A percentile compares a stretch with the other conserved stretches of the same genome.
These are phyloP conservation scores for Torulaspora globosa DNA, from an alignment of 1,139 yeast species.

Conservation along the genomic window DNA sequence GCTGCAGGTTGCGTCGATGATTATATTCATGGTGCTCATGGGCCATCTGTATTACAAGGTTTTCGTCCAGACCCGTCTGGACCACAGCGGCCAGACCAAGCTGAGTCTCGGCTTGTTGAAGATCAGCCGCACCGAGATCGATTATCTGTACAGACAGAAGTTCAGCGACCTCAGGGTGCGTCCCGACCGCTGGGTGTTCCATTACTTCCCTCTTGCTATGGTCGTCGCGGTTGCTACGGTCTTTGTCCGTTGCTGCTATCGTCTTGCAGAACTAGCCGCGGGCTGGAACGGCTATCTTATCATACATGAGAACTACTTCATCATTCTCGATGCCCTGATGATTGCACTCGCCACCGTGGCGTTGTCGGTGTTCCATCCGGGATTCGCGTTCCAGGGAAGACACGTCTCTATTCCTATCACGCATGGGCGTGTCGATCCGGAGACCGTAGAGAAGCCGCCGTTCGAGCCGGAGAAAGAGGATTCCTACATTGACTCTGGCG, in stretches of 20 bases:
- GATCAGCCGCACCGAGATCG: constrained; percentile 30
- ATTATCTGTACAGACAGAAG: constrained; percentile 28
- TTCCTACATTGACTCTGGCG: background rate
- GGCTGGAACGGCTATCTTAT: constrained; percentile 77
- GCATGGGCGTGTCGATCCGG: constrained; percentile 21
- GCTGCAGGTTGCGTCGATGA: constrained; percentile 72
- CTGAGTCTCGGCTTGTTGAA: constrained; percentile 32
- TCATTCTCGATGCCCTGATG: constrained; percentile 77
- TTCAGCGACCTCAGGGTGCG: constrained; percentile 24
- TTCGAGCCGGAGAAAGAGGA: constrained; percentile 5
- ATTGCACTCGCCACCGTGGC: constrained; percentile 46
- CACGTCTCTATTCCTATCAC: constrained; percentile 26
- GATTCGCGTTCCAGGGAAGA: constrained; percentile 45
- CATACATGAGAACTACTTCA: constrained; percentile 64
- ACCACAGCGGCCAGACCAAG: constrained; percentile 21
- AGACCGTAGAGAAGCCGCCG: constrained; percentile 10
- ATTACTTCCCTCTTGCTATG: constrained; percentile 50
- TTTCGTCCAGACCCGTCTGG: constrained; percentile 39
- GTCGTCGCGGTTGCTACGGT: constrained; percentile 54
- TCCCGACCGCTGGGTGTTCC: constrained; percentile 39
- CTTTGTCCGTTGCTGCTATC: constrained; percentile 70
- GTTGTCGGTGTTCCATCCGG: constrained; percentile 64
- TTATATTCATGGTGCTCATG: constrained; percentile 57
- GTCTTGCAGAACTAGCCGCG: constrained; percentile 72
- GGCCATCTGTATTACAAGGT: constrained; percentile 49